phyloP scores from a whole-genome alignment of 495 filamentous ascomycete species.

The Aspergillus nanangensis region DNA sequence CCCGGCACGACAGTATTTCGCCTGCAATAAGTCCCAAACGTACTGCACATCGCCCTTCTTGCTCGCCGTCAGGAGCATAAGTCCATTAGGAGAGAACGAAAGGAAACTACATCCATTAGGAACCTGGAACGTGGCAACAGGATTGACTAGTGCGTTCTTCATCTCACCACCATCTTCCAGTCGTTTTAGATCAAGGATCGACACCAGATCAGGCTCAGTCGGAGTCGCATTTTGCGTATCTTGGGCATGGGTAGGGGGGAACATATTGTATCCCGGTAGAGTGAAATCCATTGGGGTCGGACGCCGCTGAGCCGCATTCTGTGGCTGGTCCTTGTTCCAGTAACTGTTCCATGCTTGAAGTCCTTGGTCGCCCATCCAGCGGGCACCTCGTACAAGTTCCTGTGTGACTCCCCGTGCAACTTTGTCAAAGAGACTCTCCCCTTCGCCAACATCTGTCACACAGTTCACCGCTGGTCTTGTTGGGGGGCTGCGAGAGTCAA shows the following conservation, averaged over 20 bases:
- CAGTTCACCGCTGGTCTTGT: constrained; percentile 71
- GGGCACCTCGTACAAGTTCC: constrained; percentile 82
- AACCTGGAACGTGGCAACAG: constrained; percentile 73
- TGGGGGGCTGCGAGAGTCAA: constrained; percentile 67
- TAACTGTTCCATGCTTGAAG: constrained; percentile 86
- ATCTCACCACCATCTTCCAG: constrained; percentile 45
- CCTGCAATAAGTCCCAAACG: constrained; percentile 87
- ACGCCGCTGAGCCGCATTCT: constrained; percentile 21
- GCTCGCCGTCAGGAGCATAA: constrained; percentile 82
- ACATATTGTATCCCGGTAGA: constrained; percentile 35
- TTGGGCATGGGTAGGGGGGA: constrained; percentile 73
- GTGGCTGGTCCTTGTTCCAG: constrained; percentile 64
- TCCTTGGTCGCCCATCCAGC: constrained; percentile 82
- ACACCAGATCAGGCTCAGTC: constrained; percentile 74
- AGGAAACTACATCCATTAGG: constrained; percentile 87
- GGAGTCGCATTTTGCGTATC: constrained; percentile 37
- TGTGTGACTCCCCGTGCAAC: constrained; percentile 85
- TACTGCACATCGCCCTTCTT: constrained; percentile 88
- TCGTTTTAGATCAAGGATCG: constrained; percentile 75
- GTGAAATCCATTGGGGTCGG: constrained; percentile 23
- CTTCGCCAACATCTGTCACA: constrained; percentile 70
- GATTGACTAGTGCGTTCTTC: constrained; percentile 43
- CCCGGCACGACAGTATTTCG: constrained; percentile 37
- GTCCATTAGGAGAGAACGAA: constrained; percentile 80
- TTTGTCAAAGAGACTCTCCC: constrained; percentile 78